Conservation (phyloP, 73 alveolate genomes). For the Stentor coeruleus region DNA sequence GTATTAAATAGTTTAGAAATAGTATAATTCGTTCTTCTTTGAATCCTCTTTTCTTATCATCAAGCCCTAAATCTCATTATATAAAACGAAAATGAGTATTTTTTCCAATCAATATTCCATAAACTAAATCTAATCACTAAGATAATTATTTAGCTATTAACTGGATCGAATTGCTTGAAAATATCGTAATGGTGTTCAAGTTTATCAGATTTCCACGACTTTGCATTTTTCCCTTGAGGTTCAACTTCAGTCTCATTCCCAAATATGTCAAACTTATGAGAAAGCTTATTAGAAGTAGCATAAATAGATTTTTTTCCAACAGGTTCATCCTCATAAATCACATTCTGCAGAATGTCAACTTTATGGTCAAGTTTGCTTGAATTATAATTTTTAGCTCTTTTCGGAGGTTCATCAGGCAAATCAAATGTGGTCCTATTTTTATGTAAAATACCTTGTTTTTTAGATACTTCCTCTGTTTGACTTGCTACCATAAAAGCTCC, state of each 20-base stretch:
- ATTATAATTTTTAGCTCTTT: neutral
- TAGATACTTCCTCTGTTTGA: neutral
- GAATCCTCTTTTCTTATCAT: no score
- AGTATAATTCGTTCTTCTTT: no score
- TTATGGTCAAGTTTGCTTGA: neutral
- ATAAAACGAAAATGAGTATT: no score
- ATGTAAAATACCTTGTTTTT: neutral
- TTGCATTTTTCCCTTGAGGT: neutral
- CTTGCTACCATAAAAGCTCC: neutral
- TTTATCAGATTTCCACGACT: neutral
- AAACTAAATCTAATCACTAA: no score
- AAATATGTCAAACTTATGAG: slow-evolving; percentile 1
- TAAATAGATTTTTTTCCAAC: neutral
- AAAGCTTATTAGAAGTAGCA: neutral
- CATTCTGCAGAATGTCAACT: neutral
- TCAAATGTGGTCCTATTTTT: neutral
- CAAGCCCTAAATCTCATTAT: no score
- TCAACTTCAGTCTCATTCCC: neutral
- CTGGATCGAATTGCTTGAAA: neutral
- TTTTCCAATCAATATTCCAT: no score
- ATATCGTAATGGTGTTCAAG: neutral
- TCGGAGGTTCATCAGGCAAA: neutral
- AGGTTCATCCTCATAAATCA: neutral
- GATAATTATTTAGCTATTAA: no score
- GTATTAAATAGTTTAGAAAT: no score